Conservation (phyloP, 1,139 yeast genomes). For the Zhuliangozyma parablackwelliae region DNA sequence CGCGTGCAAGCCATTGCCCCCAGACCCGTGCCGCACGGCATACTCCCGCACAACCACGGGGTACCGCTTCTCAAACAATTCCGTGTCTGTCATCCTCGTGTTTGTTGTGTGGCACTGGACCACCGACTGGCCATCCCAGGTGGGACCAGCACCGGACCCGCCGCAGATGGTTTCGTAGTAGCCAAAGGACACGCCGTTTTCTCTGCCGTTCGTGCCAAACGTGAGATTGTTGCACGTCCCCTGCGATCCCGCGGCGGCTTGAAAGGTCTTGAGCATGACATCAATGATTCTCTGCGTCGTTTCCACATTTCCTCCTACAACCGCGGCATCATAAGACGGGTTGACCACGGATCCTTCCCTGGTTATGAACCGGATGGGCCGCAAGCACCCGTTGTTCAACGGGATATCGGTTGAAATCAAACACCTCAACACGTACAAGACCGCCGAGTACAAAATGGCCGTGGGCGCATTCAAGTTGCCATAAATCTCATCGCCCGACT, state of each 20-base stretch:
- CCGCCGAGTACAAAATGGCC: conserved; percentile 79
- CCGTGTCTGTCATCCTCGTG: conserved; percentile 46
- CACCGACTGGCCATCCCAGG: conserved; percentile 45
- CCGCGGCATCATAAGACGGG: conserved; percentile 77
- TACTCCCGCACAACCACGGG: conserved; percentile 43
- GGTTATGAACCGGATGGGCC: conserved; percentile 61
- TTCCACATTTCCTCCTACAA: conserved; percentile 86
- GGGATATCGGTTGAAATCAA: conserved; percentile 77
- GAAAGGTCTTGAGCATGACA: conserved; percentile 69
- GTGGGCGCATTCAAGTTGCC: conserved; percentile 46
- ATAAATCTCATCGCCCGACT: conserved; percentile 40
- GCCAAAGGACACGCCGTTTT: conserved; percentile 36
- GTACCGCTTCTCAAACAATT: conserved; percentile 43
- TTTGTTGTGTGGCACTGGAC: conserved; percentile 49
- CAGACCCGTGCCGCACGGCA: conserved; percentile 35
- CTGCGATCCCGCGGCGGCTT: conserved; percentile 61
- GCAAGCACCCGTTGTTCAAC: conserved; percentile 76
- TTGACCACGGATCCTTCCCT: conserved; percentile 67
- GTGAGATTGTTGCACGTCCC: conserved; percentile 50
- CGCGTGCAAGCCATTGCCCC: conserved; percentile 37
- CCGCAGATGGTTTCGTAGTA: conserved; percentile 49
- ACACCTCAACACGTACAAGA: conserved; percentile 71
- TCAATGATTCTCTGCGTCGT: conserved; percentile 83
- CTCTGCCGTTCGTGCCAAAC: conserved; percentile 40
- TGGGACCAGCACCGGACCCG: conserved; percentile 48